Conservation (phyloP, 2,329 filamentous ascomycete genomes). For the Fusarium ramigenum region DNA sequence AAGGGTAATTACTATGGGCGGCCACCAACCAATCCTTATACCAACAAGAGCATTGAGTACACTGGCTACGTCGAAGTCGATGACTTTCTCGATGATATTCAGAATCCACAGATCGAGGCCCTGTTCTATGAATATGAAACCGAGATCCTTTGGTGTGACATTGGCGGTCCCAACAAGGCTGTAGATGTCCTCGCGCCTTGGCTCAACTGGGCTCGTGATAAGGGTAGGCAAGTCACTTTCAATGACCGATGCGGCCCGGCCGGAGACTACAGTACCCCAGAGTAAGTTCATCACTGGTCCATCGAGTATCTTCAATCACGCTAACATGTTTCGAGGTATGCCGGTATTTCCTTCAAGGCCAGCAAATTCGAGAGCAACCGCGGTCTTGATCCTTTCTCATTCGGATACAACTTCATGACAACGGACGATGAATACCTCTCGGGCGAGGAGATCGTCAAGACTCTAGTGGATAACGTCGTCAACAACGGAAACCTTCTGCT, state of each 20-base stretch:
- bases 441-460: not conserved
- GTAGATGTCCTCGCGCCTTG: not conserved
- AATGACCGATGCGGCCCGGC: not conserved
- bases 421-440: not conserved
- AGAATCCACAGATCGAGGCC: not conserved
- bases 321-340: not conserved
- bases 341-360: not conserved
- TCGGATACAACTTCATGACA: not conserved
- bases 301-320: rapidly evolving
- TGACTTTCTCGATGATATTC: not conserved
- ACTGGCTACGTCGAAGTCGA: not conserved
- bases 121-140: not conserved
- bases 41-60: not conserved
- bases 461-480: not conserved
- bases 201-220: not conserved
- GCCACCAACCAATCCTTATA: not conserved
- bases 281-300: not conserved
- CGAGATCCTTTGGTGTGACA: not conserved
- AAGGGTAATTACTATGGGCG: not conserved
- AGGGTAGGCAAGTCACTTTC: not conserved
- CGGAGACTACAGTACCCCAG: not conserved
- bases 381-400: not conserved
- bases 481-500: not conserved
- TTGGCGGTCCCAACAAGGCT: not conserved
- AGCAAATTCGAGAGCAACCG: not conserved